Conservation (phyloP, 768 basidiomycete genomes). For the Amanita pallidorosea region DNA sequence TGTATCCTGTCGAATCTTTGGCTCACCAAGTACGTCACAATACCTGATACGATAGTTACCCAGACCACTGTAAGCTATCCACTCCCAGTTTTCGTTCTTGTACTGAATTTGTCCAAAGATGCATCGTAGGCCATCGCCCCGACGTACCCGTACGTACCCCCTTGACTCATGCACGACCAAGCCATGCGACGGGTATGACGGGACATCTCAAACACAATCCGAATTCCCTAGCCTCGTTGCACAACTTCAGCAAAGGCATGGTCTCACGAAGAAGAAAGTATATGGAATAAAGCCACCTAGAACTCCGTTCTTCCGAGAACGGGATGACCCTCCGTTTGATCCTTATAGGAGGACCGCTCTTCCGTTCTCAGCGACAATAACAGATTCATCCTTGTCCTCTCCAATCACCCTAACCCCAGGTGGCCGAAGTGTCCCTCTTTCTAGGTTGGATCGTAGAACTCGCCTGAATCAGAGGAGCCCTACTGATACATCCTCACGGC, state of each 20-base stretch:
- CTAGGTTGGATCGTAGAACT: constrained; percentile 22
- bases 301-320: constrained; percentile 38
- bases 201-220: constrained; percentile 13
- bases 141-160: constrained; percentile 27
- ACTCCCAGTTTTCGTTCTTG: background rate
- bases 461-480: constrained; percentile 23
- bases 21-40: background rate
- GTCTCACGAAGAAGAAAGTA: constrained; percentile 60
- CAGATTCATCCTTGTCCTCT: background rate
- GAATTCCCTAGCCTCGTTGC: constrained; percentile 42
- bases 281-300: constrained; percentile 41
- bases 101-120: background rate
- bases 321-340: constrained; percentile 21
- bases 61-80: background rate
- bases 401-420: constrained; percentile 12
- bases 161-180: constrained; percentile 14
- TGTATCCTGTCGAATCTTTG: background rate
- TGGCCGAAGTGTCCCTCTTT: constrained; percentile 21
- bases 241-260: constrained; percentile 57
- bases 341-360: constrained; percentile 16
- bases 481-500: constrained; percentile 20
- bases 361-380: constrained; percentile 17
- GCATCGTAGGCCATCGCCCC: constrained; percentile 9
- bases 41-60: background rate
- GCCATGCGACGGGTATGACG: background rate